These are phyloP conservation scores for Sugiyamaella lignohabitans DNA, from an alignment of 805 yeast species.

Conservation along the genomic window DNA sequence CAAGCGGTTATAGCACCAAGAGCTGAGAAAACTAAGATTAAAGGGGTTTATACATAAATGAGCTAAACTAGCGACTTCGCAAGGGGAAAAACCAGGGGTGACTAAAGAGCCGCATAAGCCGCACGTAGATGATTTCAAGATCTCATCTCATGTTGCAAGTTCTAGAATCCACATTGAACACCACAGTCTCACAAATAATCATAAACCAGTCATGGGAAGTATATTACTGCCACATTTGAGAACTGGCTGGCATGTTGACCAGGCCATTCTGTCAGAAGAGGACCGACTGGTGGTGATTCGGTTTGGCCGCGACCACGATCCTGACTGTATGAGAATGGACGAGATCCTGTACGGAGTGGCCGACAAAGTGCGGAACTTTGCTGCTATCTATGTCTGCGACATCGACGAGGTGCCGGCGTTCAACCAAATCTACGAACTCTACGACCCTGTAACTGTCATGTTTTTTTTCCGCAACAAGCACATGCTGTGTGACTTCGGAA, in stretches of 20 bases:
- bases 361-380: conserved; percentile 81
- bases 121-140: no score
- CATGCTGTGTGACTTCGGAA: conserved; percentile 98
- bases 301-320: conserved; percentile 73
- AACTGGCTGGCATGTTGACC: conserved; percentile 97
- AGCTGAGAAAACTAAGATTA: no score
- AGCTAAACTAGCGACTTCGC: no score
- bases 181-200: no score
- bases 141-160: no score
- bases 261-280: conserved; percentile 84
- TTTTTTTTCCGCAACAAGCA: conserved; percentile 86
- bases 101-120: no score
- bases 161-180: no score
- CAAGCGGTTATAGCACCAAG: no score
- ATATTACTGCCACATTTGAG: conserved; percentile 73
- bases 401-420: conserved; percentile 86
- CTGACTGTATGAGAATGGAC: conserved; percentile 85
- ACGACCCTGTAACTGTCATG: conserved; percentile 90
- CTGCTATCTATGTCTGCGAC: conserved; percentile 82
- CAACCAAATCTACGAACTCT: conserved; percentile 80
- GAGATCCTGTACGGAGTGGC: conserved; percentile 73
- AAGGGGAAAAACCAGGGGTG: no score
- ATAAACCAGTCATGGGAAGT: conserved; percentile 70
- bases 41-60: no score
- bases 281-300: conserved; percentile 82